Conservation (phyloP, 257 asterid genomes). For the Fraxinus pennsylvanica region DNA sequence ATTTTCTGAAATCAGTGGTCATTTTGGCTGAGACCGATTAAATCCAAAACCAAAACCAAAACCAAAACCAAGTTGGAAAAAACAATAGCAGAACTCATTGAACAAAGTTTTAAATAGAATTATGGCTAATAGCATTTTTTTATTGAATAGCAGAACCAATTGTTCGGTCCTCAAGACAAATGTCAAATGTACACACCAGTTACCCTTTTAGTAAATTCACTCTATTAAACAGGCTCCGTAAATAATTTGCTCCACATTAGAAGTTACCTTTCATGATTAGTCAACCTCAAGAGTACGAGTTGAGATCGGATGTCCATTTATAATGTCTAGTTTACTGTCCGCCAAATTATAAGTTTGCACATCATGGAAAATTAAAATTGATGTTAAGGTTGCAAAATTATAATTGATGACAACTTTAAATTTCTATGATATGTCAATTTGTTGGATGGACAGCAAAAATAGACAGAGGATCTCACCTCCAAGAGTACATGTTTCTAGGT, state of each 20-base stretch:
- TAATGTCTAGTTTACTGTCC: too few relatives aligned
- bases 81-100: neutral
- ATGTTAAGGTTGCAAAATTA: too few relatives aligned
- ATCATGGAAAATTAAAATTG: too few relatives aligned
- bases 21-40: neutral
- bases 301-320: too few relatives aligned
- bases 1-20: neutral
- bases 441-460: too few relatives aligned
- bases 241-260: neutral
- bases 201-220: slow-evolving; percentile 3
- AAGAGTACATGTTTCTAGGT: slow-evolving; percentile 11
- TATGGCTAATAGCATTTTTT: too few relatives aligned
- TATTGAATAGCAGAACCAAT: too few relatives aligned
- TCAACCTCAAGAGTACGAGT: neutral
- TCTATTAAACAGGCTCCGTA: slow-evolving; percentile 10
- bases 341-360: too few relatives aligned
- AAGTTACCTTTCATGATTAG: slow-evolving; percentile 21
- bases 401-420: too few relatives aligned
- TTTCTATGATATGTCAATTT: too few relatives aligned
- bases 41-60: neutral
- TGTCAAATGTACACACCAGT: neutral
- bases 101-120: neutral
- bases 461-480: too few relatives aligned
- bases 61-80: too few relatives aligned
- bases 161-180: neutral